Percentiles rank a stretch among this genome's conserved stretches.
These are phyloP conservation scores for Boletus albobrunnescens DNA, from an alignment of 1,284 basidiomycete species.

Conservation along the genomic window DNA sequence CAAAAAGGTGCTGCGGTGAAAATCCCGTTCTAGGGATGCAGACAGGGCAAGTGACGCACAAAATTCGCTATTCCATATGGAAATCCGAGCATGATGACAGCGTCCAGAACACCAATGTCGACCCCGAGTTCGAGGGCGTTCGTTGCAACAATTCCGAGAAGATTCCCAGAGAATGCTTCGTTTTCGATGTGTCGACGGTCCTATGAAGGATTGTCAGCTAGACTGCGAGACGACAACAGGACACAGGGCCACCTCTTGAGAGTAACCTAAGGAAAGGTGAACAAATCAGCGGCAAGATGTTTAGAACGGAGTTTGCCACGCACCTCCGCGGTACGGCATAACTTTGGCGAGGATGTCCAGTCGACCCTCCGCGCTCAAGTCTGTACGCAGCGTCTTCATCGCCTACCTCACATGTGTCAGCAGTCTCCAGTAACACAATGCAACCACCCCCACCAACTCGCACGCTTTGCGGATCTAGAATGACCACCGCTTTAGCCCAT, in stretches of 20 bases:
- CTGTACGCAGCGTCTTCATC: constrained; percentile 75
- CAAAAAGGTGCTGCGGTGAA: neutral
- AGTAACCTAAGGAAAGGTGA: constrained; percentile 45
- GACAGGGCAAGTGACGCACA: constrained; percentile 39
- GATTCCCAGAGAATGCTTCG: constrained; percentile 80
- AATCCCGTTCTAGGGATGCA: neutral
- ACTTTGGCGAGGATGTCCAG: constrained; percentile 75
- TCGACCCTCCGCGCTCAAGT: constrained; percentile 73
- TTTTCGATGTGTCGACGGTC: constrained; percentile 82
- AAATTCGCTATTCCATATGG: constrained; percentile 77
- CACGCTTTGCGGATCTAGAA: constrained; percentile 72
- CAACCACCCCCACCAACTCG: constrained; percentile 57
- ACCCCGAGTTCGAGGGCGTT: constrained; percentile 90
- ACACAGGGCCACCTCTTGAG: constrained; percentile 42
- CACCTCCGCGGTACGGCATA: constrained; percentile 83
- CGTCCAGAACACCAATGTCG: constrained; percentile 85
- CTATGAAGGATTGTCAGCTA: constrained; percentile 35
- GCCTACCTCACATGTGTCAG: constrained; percentile 40
- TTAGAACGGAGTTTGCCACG: constrained; percentile 4
- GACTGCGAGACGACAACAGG: constrained; percentile 3
- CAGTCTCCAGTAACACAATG: neutral
- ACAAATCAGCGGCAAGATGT: neutral
- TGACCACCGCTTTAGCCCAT: neutral
- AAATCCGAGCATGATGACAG: constrained; percentile 87
- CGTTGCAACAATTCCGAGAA: constrained; percentile 87